These are phyloP conservation scores for Suillus hirtellus DNA, from an alignment of 768 basidiomycete genomes.

Conservation along the genomic window DNA sequence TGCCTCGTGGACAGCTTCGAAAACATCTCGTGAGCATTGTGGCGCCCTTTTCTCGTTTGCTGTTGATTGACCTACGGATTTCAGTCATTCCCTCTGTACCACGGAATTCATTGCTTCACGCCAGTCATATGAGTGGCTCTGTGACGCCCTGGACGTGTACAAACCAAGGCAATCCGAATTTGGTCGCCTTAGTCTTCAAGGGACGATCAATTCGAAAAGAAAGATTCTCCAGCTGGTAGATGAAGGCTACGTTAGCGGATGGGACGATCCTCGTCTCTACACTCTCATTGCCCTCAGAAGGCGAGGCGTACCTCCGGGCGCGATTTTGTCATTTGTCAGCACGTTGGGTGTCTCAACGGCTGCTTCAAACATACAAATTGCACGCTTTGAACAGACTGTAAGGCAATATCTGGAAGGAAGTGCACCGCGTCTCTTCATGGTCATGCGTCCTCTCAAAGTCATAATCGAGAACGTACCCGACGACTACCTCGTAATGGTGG, in stretches of 20 bases:
- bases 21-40: slow-evolving; percentile 86
- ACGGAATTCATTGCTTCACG: slow-evolving; percentile 94
- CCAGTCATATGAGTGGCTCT: slow-evolving; percentile 98
- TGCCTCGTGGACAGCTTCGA: slow-evolving; percentile 98
- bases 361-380: slow-evolving; percentile 78
- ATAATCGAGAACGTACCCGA: slow-evolving; percentile 89
- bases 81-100: slow-evolving; percentile 95
- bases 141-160: slow-evolving; percentile 96
- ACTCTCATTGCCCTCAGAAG: slow-evolving; percentile 94
- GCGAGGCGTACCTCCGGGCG: slow-evolving; percentile 95
- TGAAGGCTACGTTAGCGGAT: slow-evolving; percentile 80
- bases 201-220: slow-evolving; percentile 95
- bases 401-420: slow-evolving; percentile 87
- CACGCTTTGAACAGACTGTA: slow-evolving; percentile 87
- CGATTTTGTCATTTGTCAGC: slow-evolving; percentile 91
- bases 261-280: slow-evolving; percentile 98
- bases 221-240: slow-evolving; percentile 90
- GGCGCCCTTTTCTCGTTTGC: not conserved
- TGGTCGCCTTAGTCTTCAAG: slow-evolving; percentile 89
- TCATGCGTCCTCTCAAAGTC: slow-evolving; percentile 86
- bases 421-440: slow-evolving; percentile 89
- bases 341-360: slow-evolving; percentile 91
- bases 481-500: slow-evolving; percentile 78
- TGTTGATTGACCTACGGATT: not conserved
- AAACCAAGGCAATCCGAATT: slow-evolving; percentile 97